A percentile compares a stretch with the other conserved stretches of the same genome.
phyloP scores from a whole-genome alignment of 768 basidiomycete species.

The Boletus coccyginus region DNA sequence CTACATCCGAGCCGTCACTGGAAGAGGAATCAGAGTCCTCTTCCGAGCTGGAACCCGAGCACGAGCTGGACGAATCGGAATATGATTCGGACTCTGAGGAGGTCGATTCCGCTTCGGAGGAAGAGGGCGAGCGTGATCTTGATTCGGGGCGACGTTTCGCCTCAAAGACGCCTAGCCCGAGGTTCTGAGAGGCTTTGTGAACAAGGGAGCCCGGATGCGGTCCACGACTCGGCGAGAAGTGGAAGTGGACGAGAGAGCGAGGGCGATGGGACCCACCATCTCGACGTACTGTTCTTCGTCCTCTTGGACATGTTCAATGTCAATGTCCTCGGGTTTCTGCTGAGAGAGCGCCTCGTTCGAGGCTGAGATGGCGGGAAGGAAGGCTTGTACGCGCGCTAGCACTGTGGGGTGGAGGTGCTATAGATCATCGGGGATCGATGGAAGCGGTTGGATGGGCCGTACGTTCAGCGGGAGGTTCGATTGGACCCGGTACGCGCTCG shows the following conservation, averaged over 20 bases:
- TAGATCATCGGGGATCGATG: conserved; percentile 2
- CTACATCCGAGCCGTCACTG: conserved; percentile 10
- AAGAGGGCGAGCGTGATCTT: conserved; percentile 10
- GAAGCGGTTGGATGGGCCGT: conserved; percentile 21
- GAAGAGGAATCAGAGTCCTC: conserved; percentile 12
- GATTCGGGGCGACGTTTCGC: conserved; percentile 24
- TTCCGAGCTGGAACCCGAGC: background rate
- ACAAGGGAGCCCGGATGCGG: background rate
- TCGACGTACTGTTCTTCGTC: conserved; percentile 56
- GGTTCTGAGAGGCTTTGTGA: conserved; percentile 42
- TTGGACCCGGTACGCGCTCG: conserved; percentile 28
- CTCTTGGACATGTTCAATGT: conserved; percentile 62
- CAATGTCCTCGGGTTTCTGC: conserved; percentile 54
- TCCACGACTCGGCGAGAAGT: no score
- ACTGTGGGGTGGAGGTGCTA: conserved; percentile 39
- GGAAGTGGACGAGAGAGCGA: background rate
- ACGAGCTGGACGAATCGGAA: conserved; percentile 6
- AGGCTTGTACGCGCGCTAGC: conserved; percentile 60
- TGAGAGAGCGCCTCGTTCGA: conserved; percentile 56
- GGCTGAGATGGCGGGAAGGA: conserved; percentile 64
- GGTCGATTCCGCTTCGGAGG: conserved; percentile 5
- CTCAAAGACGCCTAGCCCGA: conserved; percentile 64
- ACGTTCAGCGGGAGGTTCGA: conserved; percentile 51
- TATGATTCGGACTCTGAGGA: conserved; percentile 16
- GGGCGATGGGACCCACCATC: conserved; percentile 45